Percentiles rank a stretch among this genome's conserved stretches.
phyloP scores from a whole-genome alignment of 2,329 filamentous ascomycete species.

The Colletotrichum costaricense region DNA sequence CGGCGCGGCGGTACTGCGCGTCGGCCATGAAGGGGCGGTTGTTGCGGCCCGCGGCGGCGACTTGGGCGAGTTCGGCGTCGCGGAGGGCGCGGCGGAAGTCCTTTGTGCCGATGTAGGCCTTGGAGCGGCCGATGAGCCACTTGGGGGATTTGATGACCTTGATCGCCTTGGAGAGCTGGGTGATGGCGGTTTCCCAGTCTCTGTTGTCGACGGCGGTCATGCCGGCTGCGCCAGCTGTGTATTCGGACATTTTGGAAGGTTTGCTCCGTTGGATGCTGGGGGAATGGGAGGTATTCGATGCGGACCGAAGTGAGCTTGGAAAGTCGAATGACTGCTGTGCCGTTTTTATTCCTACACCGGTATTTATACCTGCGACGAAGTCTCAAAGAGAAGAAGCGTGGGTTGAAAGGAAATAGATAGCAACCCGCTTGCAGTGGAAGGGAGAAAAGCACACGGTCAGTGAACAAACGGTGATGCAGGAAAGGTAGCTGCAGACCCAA shows the following conservation, averaged over 20 bases:
- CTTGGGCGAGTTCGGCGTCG: slow-evolving; percentile 76
- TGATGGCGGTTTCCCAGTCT: slow-evolving; percentile 76
- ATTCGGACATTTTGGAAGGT: slow-evolving; percentile 59
- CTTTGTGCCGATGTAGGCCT: slow-evolving; percentile 76
- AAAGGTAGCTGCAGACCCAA: neutral
- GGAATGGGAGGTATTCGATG: neutral
- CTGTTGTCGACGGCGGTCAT: slow-evolving; percentile 71
- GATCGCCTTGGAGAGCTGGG: slow-evolving; percentile 75
- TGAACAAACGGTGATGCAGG: neutral
- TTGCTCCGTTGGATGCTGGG: neutral
- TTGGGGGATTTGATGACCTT: slow-evolving; percentile 73
- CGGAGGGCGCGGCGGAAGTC: slow-evolving; percentile 72
- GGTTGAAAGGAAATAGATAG: neutral
- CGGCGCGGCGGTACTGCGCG: slow-evolving; percentile 84
- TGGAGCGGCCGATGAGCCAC: slow-evolving; percentile 87
- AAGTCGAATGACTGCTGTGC: neutral
- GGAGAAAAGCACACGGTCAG: neutral
- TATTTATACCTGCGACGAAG: neutral
- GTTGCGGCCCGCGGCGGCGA: slow-evolving; percentile 72
- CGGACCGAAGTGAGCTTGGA: neutral
- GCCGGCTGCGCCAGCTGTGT: slow-evolving; percentile 67
- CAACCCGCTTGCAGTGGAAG: neutral
- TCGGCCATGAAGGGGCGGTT: slow-evolving; percentile 81
- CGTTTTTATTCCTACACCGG: neutral
- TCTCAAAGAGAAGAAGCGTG: neutral